Evolutionary conservation across 2,329 filamentous ascomycete species (phyloP).

Genomic region (Mollisia scopiformis): DNA sequence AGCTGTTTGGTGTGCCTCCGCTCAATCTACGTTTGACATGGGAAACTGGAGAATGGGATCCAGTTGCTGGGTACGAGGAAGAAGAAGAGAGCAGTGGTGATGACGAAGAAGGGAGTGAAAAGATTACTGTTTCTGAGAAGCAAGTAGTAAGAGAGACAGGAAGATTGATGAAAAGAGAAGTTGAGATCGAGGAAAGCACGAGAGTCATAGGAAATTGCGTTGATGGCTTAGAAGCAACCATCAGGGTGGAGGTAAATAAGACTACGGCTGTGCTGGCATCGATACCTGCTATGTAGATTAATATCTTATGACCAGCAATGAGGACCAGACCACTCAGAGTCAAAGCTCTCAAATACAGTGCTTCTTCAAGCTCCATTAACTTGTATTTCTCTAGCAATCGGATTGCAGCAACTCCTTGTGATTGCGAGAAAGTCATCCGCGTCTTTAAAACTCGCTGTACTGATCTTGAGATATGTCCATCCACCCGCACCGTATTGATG

Average conservation of each 20-base stretch:
- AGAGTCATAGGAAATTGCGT: constrained; percentile 83
- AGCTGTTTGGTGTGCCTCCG: constrained; percentile 67
- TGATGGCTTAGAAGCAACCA: constrained; percentile 69
- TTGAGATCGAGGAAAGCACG: constrained; percentile 78
- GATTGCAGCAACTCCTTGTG: not conserved
- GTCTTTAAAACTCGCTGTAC: too few relatives aligned
- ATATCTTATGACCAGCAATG: not conserved
- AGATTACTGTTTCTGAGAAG: constrained; percentile 19
- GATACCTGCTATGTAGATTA: constrained; percentile 9
- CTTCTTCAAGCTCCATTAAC: too few relatives aligned
- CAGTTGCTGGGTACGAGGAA: constrained; percentile 65
- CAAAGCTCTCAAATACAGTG: not conserved
- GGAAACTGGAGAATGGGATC: constrained; percentile 92
- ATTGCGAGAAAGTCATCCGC: too few relatives aligned
- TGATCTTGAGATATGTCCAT: too few relatives aligned
- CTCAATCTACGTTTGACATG: constrained; percentile 71
- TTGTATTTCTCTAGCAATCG: not conserved
- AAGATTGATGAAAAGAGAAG: constrained; percentile 76
- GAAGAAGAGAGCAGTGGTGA: constrained; percentile 58
- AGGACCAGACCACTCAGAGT: too few relatives aligned
- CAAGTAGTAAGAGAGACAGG: constrained; percentile 41
- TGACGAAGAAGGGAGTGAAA: constrained; percentile 45
- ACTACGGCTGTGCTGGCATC: not conserved
- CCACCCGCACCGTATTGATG: not conserved
- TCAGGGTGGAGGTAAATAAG: constrained; percentile 64